A percentile compares a stretch with the other conserved stretches of the same genome.
Evolutionary conservation across 768 basidiomycete species (phyloP).

Genomic region (Rhodosporidiobolus sp.): DNA sequence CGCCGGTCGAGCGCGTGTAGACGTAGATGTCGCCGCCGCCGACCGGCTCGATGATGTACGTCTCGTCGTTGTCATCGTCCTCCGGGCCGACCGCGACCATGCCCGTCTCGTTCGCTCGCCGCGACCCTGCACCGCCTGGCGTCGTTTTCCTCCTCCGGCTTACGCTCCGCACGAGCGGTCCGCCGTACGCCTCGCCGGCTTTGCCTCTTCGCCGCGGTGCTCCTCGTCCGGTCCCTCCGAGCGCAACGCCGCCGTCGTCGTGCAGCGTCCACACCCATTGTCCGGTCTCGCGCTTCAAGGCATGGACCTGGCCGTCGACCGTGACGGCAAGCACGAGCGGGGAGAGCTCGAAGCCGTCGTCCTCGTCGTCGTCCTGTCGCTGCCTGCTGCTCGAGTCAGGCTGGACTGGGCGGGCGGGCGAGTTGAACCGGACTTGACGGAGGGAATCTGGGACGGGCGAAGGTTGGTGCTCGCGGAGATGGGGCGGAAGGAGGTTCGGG

Average conservation of each 20-base stretch:
- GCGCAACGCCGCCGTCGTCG: constrained; percentile 46
- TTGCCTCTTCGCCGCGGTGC: constrained; percentile 36
- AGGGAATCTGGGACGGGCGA: constrained; percentile 16
- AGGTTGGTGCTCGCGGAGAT: constrained; percentile 4
- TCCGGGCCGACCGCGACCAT: constrained; percentile 40
- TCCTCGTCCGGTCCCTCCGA: constrained; percentile 16
- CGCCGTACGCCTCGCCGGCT: constrained; percentile 30
- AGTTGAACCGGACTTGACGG: constrained; percentile 25
- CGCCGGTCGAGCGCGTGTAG: constrained; percentile 54
- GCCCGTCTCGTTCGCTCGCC: constrained; percentile 19
- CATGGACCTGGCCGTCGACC: constrained; percentile 92
- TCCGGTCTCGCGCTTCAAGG: constrained; percentile 81
- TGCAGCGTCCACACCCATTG: constrained; percentile 84
- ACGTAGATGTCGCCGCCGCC: constrained; percentile 83
- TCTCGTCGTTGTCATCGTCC: constrained; percentile 55
- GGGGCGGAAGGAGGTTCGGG: constrained; percentile 9
- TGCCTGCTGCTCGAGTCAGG: not conserved
- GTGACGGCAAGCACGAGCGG: constrained; percentile 88
- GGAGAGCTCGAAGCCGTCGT: constrained; percentile 57
- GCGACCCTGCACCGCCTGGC: constrained; percentile 51
- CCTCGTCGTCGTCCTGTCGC: not conserved
- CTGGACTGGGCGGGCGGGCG: not conserved
- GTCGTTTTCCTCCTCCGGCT: constrained; percentile 46
- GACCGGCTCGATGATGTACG: constrained; percentile 92
- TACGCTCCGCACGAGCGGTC: constrained; percentile 35